These are phyloP conservation scores for Plasmodium knowlesi DNA, from an alignment of 169 alveolate genomes.

Conservation along the genomic window DNA sequence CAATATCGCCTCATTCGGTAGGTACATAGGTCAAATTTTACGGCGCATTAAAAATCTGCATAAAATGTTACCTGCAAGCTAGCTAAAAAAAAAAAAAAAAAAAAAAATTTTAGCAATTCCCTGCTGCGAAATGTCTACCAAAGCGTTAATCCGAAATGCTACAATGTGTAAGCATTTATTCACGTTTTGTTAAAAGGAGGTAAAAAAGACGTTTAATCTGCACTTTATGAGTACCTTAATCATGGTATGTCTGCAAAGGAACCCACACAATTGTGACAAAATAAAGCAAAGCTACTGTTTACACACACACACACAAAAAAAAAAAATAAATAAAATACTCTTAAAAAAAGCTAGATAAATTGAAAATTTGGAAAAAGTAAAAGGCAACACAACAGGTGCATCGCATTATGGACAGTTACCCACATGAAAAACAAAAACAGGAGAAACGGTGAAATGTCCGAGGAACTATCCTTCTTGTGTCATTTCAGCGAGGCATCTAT, in stretches of 20 bases:
- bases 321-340: not conserved
- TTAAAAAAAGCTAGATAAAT: not conserved
- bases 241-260: not conserved
- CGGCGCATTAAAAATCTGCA: not conserved
- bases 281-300: not conserved
- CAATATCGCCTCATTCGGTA: not conserved
- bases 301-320: not conserved
- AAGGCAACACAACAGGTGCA: not conserved
- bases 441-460: not conserved
- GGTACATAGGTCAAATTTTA: not conserved
- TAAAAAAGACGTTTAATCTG: not conserved
- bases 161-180: not conserved
- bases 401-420: not conserved
- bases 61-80: not conserved
- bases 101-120: not conserved
- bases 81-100: not conserved
- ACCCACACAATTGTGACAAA: not conserved
- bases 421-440: not conserved
- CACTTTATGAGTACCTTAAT: not conserved
- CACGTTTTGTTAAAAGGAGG: not conserved
- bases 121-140: not conserved
- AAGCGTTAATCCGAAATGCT: not conserved
- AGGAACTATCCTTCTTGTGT: not conserved
- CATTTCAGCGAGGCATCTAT: not conserved
- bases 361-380: not conserved